phyloP scores from a whole-genome alignment of 1,139 yeast genomes.

The Zygotorulaspora mrakii region DNA sequence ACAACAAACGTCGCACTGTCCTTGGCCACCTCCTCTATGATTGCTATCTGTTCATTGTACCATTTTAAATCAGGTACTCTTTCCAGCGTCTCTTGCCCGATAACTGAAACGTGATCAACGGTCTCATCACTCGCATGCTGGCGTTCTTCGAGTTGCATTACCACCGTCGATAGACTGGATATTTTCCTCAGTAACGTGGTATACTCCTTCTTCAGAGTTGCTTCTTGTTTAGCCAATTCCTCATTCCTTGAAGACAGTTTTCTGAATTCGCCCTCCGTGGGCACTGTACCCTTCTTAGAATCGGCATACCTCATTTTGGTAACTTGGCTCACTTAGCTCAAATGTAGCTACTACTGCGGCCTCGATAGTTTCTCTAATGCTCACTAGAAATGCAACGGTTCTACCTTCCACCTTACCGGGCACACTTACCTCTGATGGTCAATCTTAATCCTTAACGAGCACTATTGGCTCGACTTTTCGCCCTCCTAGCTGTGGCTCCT shows the following conservation, averaged over 20 bases:
- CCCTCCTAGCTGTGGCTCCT: conserved; percentile 3
- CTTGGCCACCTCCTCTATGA: conserved; percentile 13
- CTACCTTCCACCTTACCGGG: no score
- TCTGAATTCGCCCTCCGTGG: conserved; percentile 14
- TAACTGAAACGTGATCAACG: conserved; percentile 11
- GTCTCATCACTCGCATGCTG: conserved; percentile 7
- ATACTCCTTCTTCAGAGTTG: conserved; percentile 31
- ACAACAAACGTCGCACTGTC: conserved; percentile 20
- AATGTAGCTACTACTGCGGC: background rate
- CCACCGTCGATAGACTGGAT: conserved; percentile 29
- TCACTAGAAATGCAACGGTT: no score
- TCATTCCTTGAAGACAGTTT: conserved; percentile 30
- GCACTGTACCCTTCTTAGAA: conserved; percentile 5
- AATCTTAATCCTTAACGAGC: background rate
- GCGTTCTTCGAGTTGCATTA: conserved; percentile 24
- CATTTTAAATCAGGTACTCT: conserved; percentile 29
- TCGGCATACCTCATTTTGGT: conserved; percentile 2
- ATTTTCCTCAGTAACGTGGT: conserved; percentile 34
- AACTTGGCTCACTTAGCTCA: background rate
- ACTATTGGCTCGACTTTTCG: background rate
- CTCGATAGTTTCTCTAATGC: no score
- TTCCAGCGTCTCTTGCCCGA: conserved; percentile 21
- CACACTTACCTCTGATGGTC: background rate
- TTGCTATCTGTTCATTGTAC: conserved; percentile 28
- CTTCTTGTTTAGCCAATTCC: conserved; percentile 33